Percentiles rank a stretch among this genome's conserved stretches.
phyloP scores from a whole-genome alignment of 768 basidiomycete species.

The Chalciporus piperatus region DNA sequence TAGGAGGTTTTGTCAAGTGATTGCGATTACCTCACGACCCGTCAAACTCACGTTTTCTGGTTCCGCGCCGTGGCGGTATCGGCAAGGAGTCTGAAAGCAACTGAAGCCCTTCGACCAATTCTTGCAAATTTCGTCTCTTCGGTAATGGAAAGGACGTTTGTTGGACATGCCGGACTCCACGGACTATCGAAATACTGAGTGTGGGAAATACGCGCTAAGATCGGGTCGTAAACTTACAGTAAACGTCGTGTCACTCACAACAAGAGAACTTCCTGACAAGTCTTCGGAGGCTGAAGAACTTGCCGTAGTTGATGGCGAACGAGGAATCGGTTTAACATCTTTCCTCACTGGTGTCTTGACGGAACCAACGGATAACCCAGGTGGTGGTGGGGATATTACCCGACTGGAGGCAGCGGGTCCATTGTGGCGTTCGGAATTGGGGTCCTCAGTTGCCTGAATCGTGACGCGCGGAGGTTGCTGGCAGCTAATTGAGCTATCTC shows the following conservation, averaged over 20 bases:
- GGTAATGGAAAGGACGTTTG: neutral
- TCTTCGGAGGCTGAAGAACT: slow-evolving; percentile 20
- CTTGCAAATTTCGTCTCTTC: neutral
- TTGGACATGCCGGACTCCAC: slow-evolving; percentile 13
- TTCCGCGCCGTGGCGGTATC: slow-evolving; percentile 7
- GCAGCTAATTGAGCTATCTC: too few species aligned
- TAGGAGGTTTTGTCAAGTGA: neutral
- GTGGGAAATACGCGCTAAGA: neutral
- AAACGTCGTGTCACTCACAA: slow-evolving; percentile 17
- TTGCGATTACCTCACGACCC: neutral
- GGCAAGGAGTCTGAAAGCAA: neutral
- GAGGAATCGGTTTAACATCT: neutral
- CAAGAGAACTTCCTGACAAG: slow-evolving; percentile 4
- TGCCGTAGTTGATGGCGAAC: slow-evolving; percentile 9
- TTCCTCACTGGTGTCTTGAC: slow-evolving; percentile 13
- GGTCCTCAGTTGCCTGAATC: neutral
- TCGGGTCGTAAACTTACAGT: slow-evolving; percentile 12
- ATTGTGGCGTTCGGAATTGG: slow-evolving; percentile 5
- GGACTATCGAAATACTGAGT: slow-evolving; percentile 9
- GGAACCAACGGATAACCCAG: neutral
- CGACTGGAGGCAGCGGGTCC: neutral
- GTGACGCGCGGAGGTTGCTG: neutral
- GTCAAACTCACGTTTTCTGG: slow-evolving; percentile 12
- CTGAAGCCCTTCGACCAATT: neutral
- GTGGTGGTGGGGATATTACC: slow-evolving; percentile 8